Percentiles rank a stretch among this genome's conserved stretches.
These are phyloP conservation scores for Candida quercuum DNA, from an alignment of 805 yeast species.

Conservation along the genomic window DNA sequence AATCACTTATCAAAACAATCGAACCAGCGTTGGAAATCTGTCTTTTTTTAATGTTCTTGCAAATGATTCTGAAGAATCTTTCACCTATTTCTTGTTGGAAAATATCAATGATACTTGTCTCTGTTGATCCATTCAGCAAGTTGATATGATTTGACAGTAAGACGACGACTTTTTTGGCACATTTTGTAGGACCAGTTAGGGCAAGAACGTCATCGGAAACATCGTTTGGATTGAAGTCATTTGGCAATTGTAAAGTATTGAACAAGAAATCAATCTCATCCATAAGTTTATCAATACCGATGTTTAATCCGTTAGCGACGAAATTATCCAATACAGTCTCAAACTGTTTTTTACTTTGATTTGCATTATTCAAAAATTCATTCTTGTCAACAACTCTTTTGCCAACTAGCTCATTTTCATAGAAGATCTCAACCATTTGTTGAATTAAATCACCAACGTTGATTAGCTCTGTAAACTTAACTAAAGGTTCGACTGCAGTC, in stretches of 20 bases:
- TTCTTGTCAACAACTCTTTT: slow-evolving; percentile 60
- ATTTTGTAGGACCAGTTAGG: slow-evolving; percentile 46
- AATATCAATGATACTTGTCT: slow-evolving; percentile 81
- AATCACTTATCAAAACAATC: slow-evolving; percentile 70
- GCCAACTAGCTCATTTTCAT: slow-evolving; percentile 68
- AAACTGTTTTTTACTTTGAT: slow-evolving; percentile 73
- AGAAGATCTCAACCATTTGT: slow-evolving; percentile 88
- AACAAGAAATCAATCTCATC: slow-evolving; percentile 68
- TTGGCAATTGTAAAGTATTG: slow-evolving; percentile 47
- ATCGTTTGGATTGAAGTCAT: slow-evolving; percentile 54
- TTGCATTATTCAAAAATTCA: slow-evolving; percentile 73
- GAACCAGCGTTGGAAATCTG: slow-evolving; percentile 81
- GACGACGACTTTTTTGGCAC: slow-evolving; percentile 58
- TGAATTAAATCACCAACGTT: slow-evolving; percentile 89
- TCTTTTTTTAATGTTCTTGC: slow-evolving; percentile 69
- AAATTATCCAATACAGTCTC: slow-evolving; percentile 79
- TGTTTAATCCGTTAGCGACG: slow-evolving; percentile 89
- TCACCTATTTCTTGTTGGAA: slow-evolving; percentile 93
- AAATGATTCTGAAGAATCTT: slow-evolving; percentile 69
- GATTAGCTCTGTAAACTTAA: slow-evolving; percentile 82
- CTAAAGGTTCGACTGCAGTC: slow-evolving; percentile 69
- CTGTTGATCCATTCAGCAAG: slow-evolving; percentile 75
- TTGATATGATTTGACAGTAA: slow-evolving; percentile 68
- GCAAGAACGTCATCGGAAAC: slow-evolving; percentile 7
- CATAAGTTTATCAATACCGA: slow-evolving; percentile 86